Evolutionary conservation across 1,284 basidiomycete species (phyloP).

Genomic region (Clitocybe nebularis): DNA sequence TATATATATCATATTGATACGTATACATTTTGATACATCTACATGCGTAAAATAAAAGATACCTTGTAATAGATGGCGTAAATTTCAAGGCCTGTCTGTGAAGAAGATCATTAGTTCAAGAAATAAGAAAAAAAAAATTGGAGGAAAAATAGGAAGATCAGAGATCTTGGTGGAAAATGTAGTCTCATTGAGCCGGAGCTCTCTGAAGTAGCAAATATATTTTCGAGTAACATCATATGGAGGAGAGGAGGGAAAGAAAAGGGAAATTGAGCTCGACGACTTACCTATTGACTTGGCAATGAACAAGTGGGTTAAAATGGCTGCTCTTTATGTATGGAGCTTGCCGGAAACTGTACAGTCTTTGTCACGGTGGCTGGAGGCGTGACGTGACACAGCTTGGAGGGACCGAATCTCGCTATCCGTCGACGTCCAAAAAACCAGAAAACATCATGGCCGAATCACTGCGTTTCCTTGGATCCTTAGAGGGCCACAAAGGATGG

Average conservation of each 20-base stretch:
- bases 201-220: slow-evolving; percentile 48
- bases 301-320: background rate
- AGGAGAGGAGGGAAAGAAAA: slow-evolving; percentile 6
- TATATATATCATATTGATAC: too few relatives aligned
- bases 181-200: slow-evolving; percentile 40
- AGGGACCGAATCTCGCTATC: slow-evolving; percentile 20
- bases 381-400: slow-evolving; percentile 32
- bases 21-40: too few relatives aligned
- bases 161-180: slow-evolving; percentile 52
- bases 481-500: slow-evolving; percentile 96
- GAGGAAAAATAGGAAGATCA: slow-evolving; percentile 47
- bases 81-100: too few relatives aligned
- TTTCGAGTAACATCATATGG: slow-evolving; percentile 26
- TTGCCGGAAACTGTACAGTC: slow-evolving; percentile 39
- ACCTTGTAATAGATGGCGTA: too few relatives aligned
- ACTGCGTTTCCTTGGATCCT: slow-evolving; percentile 88
- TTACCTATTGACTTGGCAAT: too few relatives aligned
- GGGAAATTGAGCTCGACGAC: too few relatives aligned
- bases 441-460: slow-evolving; percentile 74
- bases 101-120: too few relatives aligned
- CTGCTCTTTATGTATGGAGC: slow-evolving; percentile 16
- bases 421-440: slow-evolving; percentile 34
- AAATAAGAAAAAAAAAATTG: slow-evolving; percentile 36
- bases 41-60: too few relatives aligned
- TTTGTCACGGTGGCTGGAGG: slow-evolving; percentile 53